Evolutionary conservation across 2,329 filamentous ascomycete genomes (phyloP).

Genomic region (Trichoderma sp.): DNA sequence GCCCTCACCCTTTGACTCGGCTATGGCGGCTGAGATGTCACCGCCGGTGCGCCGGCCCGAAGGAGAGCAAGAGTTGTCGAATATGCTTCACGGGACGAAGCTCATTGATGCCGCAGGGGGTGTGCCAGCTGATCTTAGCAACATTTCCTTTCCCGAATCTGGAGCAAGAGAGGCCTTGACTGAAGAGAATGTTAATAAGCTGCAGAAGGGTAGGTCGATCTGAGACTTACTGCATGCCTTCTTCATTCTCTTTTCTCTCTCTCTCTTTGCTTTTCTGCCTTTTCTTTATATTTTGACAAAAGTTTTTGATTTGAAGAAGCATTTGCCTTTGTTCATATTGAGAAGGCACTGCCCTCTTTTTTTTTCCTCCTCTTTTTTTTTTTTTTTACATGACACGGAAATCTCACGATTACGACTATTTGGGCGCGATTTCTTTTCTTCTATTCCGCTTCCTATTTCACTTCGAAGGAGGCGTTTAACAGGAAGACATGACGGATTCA

Average conservation of each 20-base stretch:
- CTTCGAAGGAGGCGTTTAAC: slow-evolving; percentile 17
- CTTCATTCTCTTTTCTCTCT: background rate
- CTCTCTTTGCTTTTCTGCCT: background rate
- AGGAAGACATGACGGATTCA: background rate
- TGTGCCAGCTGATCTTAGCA: slow-evolving; percentile 38
- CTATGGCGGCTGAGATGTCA: slow-evolving; percentile 40
- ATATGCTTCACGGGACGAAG: slow-evolving; percentile 52
- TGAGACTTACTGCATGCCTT: background rate
- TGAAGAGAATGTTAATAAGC: slow-evolving; percentile 57
- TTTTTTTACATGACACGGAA: background rate
- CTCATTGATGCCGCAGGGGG: slow-evolving; percentile 52
- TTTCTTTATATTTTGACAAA: background rate
- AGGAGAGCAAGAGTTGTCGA: slow-evolving; percentile 48
- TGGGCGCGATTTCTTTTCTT: background rate
- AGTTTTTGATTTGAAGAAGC: slow-evolving; percentile 2
- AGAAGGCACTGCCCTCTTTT: background rate
- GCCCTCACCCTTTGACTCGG: slow-evolving; percentile 48
- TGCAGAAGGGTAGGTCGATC: slow-evolving; percentile 44
- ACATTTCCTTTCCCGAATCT: slow-evolving; percentile 42
- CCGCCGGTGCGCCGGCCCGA: slow-evolving; percentile 43
- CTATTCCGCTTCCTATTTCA: background rate
- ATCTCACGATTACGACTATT: slow-evolving; percentile 26
- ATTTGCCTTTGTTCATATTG: background rate
- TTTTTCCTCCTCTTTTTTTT: too few relatives aligned
- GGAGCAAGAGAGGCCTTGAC: slow-evolving; percentile 52